These are phyloP conservation scores for Candida chauliodis DNA, from an alignment of 805 yeast genomes.

Conservation along the genomic window DNA sequence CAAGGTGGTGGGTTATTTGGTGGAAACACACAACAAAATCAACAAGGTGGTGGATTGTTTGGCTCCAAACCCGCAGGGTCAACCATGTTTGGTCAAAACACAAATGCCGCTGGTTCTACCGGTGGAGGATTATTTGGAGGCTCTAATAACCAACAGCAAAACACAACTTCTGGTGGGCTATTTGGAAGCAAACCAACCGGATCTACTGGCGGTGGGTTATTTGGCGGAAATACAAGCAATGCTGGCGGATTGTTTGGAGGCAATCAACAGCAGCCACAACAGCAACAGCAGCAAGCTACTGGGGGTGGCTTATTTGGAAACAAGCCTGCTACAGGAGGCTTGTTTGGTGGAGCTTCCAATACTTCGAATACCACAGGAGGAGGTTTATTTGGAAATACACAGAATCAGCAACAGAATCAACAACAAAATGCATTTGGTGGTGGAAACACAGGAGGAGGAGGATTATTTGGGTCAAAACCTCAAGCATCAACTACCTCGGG, in stretches of 20 bases:
- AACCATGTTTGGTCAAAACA: constrained; percentile 5
- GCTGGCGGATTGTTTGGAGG: constrained; percentile 32
- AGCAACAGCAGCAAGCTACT: constrained; percentile 4
- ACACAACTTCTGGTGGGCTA: constrained; percentile 19
- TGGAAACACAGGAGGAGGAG: constrained; percentile 24
- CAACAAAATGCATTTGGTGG: constrained; percentile 7
- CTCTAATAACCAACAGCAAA: constrained; percentile 12
- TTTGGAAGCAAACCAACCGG: constrained; percentile 18
- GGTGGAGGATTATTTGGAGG: constrained; percentile 17
- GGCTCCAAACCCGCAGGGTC: constrained; percentile 14
- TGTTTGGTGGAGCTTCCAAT: constrained; percentile 7
- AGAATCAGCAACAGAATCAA: background rate
- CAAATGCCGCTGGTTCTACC: constrained; percentile 17
- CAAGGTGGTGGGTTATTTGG: constrained; percentile 18
- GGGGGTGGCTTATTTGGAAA: constrained; percentile 25
- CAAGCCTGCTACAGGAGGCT: constrained; percentile 11
- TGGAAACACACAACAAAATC: constrained; percentile 5
- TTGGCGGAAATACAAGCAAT: constrained; percentile 26
- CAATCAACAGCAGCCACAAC: constrained; percentile 4
- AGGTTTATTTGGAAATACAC: constrained; percentile 21
- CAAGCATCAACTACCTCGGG: constrained; percentile 32
- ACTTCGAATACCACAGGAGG: constrained; percentile 16
- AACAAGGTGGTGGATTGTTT: constrained; percentile 23
- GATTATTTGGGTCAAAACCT: constrained; percentile 29
- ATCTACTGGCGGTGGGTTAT: constrained; percentile 25